Percentiles rank a stretch among this genome's conserved stretches.
phyloP scores from a whole-genome alignment of 2,329 filamentous ascomycete species.

The Colletotrichum shisoi region DNA sequence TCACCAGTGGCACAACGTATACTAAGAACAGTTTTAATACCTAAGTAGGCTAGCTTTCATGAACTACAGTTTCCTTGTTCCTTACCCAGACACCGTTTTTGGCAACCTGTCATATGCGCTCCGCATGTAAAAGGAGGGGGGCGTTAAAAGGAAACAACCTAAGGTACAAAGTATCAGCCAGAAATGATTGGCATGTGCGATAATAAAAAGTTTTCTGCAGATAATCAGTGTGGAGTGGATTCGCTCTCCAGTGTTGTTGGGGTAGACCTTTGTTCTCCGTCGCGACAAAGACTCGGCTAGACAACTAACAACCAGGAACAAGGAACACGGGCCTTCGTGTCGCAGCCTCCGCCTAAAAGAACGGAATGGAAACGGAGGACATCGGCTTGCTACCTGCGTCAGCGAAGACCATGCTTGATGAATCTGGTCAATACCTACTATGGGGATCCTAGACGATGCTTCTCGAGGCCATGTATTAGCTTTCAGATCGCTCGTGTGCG shows the following conservation, averaged over 20 bases:
- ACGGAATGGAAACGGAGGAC: background rate
- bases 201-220: slow-evolving; percentile 31
- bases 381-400: slow-evolving; percentile 9
- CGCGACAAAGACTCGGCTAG: slow-evolving; percentile 16
- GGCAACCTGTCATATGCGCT: slow-evolving; percentile 30
- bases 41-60: slow-evolving; percentile 9
- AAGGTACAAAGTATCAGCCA: slow-evolving; percentile 41
- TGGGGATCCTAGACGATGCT: slow-evolving; percentile 58
- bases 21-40: slow-evolving; percentile 23
- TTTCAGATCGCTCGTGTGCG: slow-evolving; percentile 81
- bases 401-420: background rate
- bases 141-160: slow-evolving; percentile 36
- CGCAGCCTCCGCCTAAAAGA: background rate
- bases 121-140: slow-evolving; percentile 28
- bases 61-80: slow-evolving; percentile 31
- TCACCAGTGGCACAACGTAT: slow-evolving; percentile 1
- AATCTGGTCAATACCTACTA: slow-evolving; percentile 7
- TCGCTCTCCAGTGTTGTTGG: slow-evolving; percentile 28
- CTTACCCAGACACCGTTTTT: slow-evolving; percentile 37
- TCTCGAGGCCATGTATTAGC: slow-evolving; percentile 62
- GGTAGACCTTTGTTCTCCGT: slow-evolving; percentile 32
- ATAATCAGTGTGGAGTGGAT: slow-evolving; percentile 36
- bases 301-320: background rate
- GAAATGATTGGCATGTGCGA: slow-evolving; percentile 29
- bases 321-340: background rate